These are phyloP conservation scores for Limnanthes douglasii DNA, from an alignment of 345 rosid genomes.

Conservation along the genomic window DNA sequence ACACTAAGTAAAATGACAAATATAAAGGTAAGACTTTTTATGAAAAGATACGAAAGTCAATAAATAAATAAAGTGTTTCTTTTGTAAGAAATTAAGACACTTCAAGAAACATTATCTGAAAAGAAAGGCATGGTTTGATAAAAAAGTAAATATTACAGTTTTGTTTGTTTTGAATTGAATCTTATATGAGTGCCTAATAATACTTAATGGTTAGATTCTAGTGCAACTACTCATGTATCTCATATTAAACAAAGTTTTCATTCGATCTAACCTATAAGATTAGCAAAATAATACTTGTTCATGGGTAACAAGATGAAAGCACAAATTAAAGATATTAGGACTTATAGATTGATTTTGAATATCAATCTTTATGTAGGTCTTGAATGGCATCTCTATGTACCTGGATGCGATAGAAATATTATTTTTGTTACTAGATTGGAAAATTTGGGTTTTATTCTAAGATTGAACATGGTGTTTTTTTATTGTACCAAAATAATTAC, in stretches of 20 bases:
- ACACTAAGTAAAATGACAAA: not conserved
- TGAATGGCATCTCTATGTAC: not conserved
- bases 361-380: not conserved
- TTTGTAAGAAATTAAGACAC: not conserved
- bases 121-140: constrained; percentile 4
- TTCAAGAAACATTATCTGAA: constrained; percentile 2
- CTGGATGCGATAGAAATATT: not conserved
- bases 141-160: constrained; percentile 3
- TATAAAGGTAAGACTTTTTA: not conserved
- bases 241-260: not conserved
- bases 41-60: not conserved
- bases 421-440: not conserved
- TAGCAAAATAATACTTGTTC: not conserved
- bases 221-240: constrained; percentile 5
- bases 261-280: not conserved
- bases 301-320: not conserved
- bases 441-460: not conserved
- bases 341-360: not conserved
- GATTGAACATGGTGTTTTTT: no score
- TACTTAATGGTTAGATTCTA: constrained; percentile 1
- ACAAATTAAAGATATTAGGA: not conserved
- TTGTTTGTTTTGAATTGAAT: constrained; percentile 1
- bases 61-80: not conserved
- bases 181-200: not conserved
- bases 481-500: not conserved